These are phyloP conservation scores for Penicillium griseofulvum DNA, from an alignment of 2,329 filamentous ascomycete genomes.

Conservation along the genomic window DNA sequence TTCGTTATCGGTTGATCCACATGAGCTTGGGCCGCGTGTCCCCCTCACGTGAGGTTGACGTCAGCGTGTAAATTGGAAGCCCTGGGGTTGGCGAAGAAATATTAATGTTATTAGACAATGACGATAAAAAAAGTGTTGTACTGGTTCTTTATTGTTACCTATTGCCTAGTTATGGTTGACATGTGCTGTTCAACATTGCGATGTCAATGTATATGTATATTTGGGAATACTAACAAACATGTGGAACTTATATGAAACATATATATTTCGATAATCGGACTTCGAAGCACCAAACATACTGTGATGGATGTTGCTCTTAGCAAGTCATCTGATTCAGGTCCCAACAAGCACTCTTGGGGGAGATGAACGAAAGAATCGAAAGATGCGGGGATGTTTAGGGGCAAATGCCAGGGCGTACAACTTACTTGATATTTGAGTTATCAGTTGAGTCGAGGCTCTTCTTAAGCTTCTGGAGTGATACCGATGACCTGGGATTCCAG, in stretches of 20 bases:
- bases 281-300: background rate
- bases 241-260: background rate
- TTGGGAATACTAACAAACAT: background rate
- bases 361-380: background rate
- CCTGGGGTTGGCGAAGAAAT: background rate
- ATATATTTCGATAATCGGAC: background rate
- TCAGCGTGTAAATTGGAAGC: conserved; percentile 7
- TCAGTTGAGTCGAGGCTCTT: conserved; percentile 1
- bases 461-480: conserved; percentile 9
- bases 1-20: conserved; percentile 18
- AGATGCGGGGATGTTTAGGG: background rate
- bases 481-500: background rate
- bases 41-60: conserved; percentile 25
- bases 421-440: background rate
- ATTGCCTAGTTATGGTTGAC: background rate
- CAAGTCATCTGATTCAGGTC: background rate
- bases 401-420: background rate
- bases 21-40: conserved; percentile 24
- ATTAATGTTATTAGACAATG: background rate
- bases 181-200: conserved; percentile 1
- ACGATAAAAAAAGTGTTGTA: no score
- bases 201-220: background rate
- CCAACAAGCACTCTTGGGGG: background rate
- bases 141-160: background rate
- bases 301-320: background rate